Percentiles rank a stretch among this genome's conserved stretches.
These are phyloP conservation scores for Lactuca saligna DNA, from an alignment of 129 eudicot species.

Conservation along the genomic window DNA sequence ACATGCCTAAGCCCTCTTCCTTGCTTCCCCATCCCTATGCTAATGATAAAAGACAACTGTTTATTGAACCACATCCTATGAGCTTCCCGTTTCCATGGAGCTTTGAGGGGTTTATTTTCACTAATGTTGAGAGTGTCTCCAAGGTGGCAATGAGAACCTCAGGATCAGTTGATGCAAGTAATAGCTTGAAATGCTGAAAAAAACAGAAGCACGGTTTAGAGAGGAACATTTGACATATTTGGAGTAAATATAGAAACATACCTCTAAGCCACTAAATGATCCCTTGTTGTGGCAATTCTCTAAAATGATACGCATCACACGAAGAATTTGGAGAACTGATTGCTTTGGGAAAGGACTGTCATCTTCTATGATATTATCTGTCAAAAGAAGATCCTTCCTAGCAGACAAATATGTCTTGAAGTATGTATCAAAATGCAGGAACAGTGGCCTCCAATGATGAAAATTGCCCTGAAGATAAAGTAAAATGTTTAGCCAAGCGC, in stretches of 20 bases:
- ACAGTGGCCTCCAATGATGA: slow-evolving; percentile 97
- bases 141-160: slow-evolving; percentile 80
- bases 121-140: slow-evolving; percentile 85
- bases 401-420: slow-evolving; percentile 73
- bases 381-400: slow-evolving; percentile 79
- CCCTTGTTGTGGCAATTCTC: slow-evolving; percentile 91
- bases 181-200: slow-evolving; percentile 88
- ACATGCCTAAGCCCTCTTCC: slow-evolving; percentile 96
- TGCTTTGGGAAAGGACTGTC: slow-evolving; percentile 71
- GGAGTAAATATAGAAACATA: slow-evolving; percentile 21
- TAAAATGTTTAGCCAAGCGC: no score
- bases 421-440: slow-evolving; percentile 89
- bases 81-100: slow-evolving; percentile 88
- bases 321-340: slow-evolving; percentile 76
- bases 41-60: slow-evolving; percentile 79
- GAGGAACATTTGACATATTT: not conserved
- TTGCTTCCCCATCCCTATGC: slow-evolving; percentile 99
- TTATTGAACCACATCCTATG: slow-evolving; percentile 75
- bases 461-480: slow-evolving; percentile 68
- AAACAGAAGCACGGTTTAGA: not conserved
- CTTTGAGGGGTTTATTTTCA: slow-evolving; percentile 84
- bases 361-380: slow-evolving; percentile 54
- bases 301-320: slow-evolving; percentile 85
- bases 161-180: slow-evolving; percentile 97
- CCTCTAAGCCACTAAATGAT: slow-evolving; percentile 89